phyloP scores from a whole-genome alignment of 345 rosid genomes.

The Aurinia saxatilis region DNA sequence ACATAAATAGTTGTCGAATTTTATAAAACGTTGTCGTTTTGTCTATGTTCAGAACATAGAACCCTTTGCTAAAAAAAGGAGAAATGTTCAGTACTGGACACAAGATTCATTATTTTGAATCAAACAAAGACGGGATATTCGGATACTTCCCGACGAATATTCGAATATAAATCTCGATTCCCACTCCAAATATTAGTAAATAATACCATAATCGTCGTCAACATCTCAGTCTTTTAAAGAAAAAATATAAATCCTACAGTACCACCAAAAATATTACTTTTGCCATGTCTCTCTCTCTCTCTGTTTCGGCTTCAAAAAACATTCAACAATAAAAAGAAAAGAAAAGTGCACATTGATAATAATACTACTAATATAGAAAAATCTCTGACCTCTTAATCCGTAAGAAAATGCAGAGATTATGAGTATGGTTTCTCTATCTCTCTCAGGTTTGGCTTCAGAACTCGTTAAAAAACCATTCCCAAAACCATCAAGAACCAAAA shows the following conservation, averaged over 20 bases:
- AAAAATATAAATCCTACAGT: constrained; percentile 6
- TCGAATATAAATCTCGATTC: neutral
- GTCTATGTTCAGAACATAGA: too few relatives aligned
- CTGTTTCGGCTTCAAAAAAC: neutral
- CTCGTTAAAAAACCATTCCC: constrained; percentile 18
- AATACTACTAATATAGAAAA: constrained; percentile 11
- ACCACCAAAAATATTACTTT: constrained; percentile 17
- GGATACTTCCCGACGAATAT: neutral
- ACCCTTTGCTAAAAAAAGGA: too few relatives aligned
- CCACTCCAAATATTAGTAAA: neutral
- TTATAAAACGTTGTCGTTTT: too few relatives aligned
- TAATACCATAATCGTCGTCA: constrained; percentile 17
- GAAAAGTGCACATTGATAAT: neutral
- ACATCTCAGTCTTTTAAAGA: neutral
- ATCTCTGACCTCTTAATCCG: constrained; percentile 16
- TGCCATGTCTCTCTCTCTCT: neutral
- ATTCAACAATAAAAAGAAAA: neutral
- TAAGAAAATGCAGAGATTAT: constrained; percentile 18
- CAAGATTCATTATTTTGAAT: neutral
- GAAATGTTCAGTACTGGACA: neutral
- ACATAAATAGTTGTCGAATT: too few relatives aligned
- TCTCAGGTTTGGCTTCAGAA: constrained; percentile 17
- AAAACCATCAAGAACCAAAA: constrained; percentile 18
- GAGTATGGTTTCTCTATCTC: constrained; percentile 5
- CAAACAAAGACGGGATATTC: neutral